phyloP scores from a whole-genome alignment of 1,284 basidiomycete genomes.

The Ceratobasidium sp. region DNA sequence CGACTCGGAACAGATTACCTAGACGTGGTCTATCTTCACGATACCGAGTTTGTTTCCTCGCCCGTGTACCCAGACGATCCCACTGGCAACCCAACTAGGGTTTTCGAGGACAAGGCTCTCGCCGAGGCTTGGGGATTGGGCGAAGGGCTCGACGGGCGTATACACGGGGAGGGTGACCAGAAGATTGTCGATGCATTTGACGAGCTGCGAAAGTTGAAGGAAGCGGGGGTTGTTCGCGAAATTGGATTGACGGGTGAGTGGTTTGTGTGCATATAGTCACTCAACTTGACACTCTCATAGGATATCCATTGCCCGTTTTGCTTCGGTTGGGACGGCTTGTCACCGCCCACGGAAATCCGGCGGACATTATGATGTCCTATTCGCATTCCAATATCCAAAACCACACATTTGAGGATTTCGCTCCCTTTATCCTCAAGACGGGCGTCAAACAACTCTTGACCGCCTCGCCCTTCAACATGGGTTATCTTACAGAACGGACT shows the following conservation, averaged over 20 bases:
- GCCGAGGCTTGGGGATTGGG: constrained; percentile 63
- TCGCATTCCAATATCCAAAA: constrained; percentile 90
- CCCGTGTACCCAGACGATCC: constrained; percentile 52
- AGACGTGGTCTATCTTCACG: constrained; percentile 89
- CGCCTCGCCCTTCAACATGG: constrained; percentile 94
- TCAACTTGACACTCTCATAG: constrained; percentile 50
- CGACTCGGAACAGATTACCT: constrained; percentile 83
- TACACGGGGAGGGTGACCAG: constrained; percentile 81
- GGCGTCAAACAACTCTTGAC: constrained; percentile 78
- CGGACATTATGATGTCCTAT: constrained; percentile 86
- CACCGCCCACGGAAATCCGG: constrained; percentile 64
- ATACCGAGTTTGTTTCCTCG: constrained; percentile 85
- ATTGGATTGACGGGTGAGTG: constrained; percentile 84
- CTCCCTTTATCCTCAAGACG: constrained; percentile 60
- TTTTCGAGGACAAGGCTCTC: constrained; percentile 59
- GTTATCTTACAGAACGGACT: constrained; percentile 72
- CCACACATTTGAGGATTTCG: constrained; percentile 66
- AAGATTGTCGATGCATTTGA: constrained; percentile 75
- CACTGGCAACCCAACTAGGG: constrained; percentile 62
- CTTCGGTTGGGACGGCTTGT: constrained; percentile 83
- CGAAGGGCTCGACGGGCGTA: constrained; percentile 61
- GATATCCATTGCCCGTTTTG: constrained; percentile 88
- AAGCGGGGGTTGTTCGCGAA: constrained; percentile 75
- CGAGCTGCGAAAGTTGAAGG: constrained; percentile 76
- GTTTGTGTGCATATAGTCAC: neutral